Base-by-base conservation (phyloP, 805 yeast species). In the Candida ficus region DNA sequence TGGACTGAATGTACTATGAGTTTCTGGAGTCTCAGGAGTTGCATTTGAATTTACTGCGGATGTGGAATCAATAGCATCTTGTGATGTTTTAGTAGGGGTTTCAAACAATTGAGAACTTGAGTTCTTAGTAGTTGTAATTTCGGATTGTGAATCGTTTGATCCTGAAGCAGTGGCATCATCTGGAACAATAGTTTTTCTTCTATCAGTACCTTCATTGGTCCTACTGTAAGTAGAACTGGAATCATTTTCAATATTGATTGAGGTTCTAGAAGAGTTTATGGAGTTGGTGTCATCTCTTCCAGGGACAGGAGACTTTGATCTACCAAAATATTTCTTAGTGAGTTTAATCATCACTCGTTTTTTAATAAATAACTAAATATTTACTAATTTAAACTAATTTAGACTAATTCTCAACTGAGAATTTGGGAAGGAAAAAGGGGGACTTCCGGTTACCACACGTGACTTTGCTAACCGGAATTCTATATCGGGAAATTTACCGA, bases 1-100 rank as follows among this genome's bases (percentile, higher is more conserved):
- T 0, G 91, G 89, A 25, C 63, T 66, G 37, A 66, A 59, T 1
- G 55, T 50, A 11, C 39, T 48, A 25, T 43, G 14, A 14, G 10
- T 25, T 23, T 32, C 38, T 16, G 39, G n/a, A 12, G 21, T 7
- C 28, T n/a, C 30, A 11, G 35, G 27, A 7, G 21, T 22, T 3
- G 36, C 35, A 7, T 35, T 45, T 27, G 22, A 32, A 7, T 25
- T 21, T 7, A 43, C 39, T 7, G 42, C 29, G 13, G 37, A 8
- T 22, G 28, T 16, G 5, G 35, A 23, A 3, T 22, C n/a, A n/a
- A n/a, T n/a, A n/a, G n/a, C n/a, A n/a, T n/a, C n/a, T n/a, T n/a
- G n/a, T n/a, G n/a, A n/a, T n/a, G n/a, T n/a, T n/a, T n/a, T n/a
- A n/a, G n/a, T n/a, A n/a, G n/a, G n/a, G n/a, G n/a, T n/a, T n/a